Base-by-base conservation (phyloP, 495 filamentous ascomycete species). In the Hyaloscypha hepaticicola region DNA sequence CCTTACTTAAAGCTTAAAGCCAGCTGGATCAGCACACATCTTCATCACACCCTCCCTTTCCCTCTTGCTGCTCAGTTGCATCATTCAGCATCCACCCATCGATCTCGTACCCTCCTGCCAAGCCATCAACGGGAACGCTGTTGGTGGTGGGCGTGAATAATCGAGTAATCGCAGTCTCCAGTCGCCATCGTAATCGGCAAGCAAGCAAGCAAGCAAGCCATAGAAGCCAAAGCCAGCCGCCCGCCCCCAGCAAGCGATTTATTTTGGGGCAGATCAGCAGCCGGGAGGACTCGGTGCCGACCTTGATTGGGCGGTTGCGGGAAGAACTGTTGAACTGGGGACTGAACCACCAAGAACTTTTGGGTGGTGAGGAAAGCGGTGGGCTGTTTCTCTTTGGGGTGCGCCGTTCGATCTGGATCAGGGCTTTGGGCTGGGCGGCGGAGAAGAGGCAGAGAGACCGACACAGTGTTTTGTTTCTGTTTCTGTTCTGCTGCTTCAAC, bases 211-310 rank as follows among this genome's bases (percentile, higher is more conserved):
- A 8, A 45, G 38, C 25, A 53, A 53, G 25, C 50, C 25, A 53
- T 3, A 27, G 8, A 8, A 53, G 11, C 7, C 26, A 5, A 19
- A 25, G 21, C n/a, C 14, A 55, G 31, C 22, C 24, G 21, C 50
- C 5, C 50, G n/a, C 22, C 50, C 22, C 25, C 8, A 25, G 21
- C 21, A 53, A 8, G 50, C 5, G 50, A 53, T 24, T 58, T 34
- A 58, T 58, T 38, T 58, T 38, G 28, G 38, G 6, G 38, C 0
- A 45, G 38, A 45, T 45, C 38, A 45, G 38, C 38, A 45, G 38
- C 38, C 19, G 53, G 38, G 11, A 45, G 38, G 0, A 12, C 31
- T 27, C 26, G 53, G 26, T 14, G 65, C 65, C 58, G 52, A 63
- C 64, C 22, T 56, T 53, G 26, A 27, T 56, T 27, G 26, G 53